Percentiles rank a stretch among this genome's conserved stretches.
Conservation (phyloP, 371 early-diverging fungal species). For the Funneliformis caledonium region DNA sequence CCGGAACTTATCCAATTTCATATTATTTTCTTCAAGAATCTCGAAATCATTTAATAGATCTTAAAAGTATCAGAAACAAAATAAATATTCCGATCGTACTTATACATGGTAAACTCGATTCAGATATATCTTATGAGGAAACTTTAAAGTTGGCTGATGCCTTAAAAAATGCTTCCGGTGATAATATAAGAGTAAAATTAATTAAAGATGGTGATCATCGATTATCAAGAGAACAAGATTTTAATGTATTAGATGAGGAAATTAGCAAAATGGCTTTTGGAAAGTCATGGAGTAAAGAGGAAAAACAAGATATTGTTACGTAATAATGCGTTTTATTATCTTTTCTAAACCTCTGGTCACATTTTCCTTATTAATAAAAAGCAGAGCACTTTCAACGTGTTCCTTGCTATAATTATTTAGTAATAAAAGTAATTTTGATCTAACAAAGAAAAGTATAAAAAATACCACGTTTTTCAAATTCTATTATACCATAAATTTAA, state of each 20-base stretch:
- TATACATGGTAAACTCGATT: slow-evolving; percentile 6
- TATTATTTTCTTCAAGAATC: slow-evolving; percentile 23
- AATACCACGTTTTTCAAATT: too few species aligned
- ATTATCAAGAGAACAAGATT: slow-evolving; percentile 28
- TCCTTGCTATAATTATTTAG: too few species aligned
- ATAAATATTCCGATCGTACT: neutral
- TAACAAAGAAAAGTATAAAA: too few species aligned
- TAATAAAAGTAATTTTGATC: too few species aligned
- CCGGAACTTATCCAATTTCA: slow-evolving; percentile 17
- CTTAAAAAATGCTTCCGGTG: neutral
- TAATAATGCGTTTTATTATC: too few species aligned
- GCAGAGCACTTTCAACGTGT: too few species aligned
- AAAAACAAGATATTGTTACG: too few species aligned
- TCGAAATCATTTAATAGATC: slow-evolving; percentile 1
- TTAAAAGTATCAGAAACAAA: neutral
- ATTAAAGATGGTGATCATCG: neutral
- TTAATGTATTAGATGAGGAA: slow-evolving; percentile 5
- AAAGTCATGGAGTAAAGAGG: too few species aligned
- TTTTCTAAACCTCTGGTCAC: too few species aligned
- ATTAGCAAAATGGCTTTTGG: neutral
- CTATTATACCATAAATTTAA: too few species aligned
- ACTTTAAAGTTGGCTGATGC: slow-evolving; percentile 3
- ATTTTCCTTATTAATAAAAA: too few species aligned
- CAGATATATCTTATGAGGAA: neutral
- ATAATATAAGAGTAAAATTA: neutral